Percentiles rank a stretch among this genome's conserved stretches.
These are phyloP conservation scores for Pythium aquatile DNA, from an alignment of 352 stramenopile species.

Conservation along the genomic window DNA sequence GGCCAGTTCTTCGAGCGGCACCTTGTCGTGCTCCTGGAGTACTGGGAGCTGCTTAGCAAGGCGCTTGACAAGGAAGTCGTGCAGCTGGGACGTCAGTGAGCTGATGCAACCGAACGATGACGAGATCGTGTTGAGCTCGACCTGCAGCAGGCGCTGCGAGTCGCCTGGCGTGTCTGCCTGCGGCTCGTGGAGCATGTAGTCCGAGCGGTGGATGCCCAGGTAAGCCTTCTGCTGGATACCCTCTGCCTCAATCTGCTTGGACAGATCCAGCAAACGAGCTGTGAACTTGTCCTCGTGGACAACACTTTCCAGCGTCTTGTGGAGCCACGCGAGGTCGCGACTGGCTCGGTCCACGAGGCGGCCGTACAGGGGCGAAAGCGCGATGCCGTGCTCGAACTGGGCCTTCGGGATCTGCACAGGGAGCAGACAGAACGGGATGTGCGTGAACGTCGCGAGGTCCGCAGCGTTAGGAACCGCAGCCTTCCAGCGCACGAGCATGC, in stretches of 20 bases:
- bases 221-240: conserved; percentile 79
- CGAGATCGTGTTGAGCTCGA: conserved; percentile 99
- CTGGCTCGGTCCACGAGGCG: conserved; percentile 78
- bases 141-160: conserved; percentile 84
- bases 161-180: conserved; percentile 35
- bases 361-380: conserved; percentile 72
- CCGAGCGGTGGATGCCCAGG: conserved; percentile 90
- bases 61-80: conserved; percentile 71
- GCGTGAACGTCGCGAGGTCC: conserved; percentile 52
- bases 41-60: conserved; percentile 46
- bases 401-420: conserved; percentile 57
- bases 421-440: conserved; percentile 76
- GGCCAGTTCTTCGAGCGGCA: conserved; percentile 37
- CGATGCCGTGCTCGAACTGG: conserved; percentile 66
- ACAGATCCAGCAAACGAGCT: conserved; percentile 71
- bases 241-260: conserved; percentile 61
- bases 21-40: conserved; percentile 53
- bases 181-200: conserved; percentile 94
- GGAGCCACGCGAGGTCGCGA: conserved; percentile 78
- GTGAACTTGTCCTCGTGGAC: conserved; percentile 90
- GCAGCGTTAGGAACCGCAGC: conserved; percentile 29
- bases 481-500: conserved; percentile 66
- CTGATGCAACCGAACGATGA: conserved; percentile 96
- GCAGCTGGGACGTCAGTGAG: conserved; percentile 89
- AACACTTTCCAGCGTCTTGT: conserved; percentile 64